Percentiles rank a stretch among this genome's conserved stretches.
Evolutionary conservation across 148 eudicot species (phyloP).

Genomic region (Chenopodium formosanum): DNA sequence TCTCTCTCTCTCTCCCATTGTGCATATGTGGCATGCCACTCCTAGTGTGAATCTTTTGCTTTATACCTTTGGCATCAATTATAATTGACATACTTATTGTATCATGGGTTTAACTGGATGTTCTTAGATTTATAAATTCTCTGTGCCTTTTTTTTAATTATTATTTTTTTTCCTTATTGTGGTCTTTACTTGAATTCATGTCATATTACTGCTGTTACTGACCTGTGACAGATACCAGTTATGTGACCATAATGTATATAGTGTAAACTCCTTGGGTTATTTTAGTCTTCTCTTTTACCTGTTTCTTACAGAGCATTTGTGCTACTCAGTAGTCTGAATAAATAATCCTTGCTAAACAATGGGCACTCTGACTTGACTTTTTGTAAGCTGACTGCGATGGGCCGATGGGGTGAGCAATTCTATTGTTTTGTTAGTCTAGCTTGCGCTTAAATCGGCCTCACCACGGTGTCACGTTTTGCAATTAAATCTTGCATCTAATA

Average conservation of each 20-base stretch:
- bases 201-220: not conserved
- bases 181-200: not conserved
- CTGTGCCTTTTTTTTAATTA: not conserved
- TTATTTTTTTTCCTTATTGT: not conserved
- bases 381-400: not conserved
- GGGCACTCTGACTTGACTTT: not conserved
- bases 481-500: not conserved
- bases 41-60: not conserved
- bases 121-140: not conserved
- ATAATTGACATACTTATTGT: not conserved
- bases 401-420: not conserved
- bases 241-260: not conserved
- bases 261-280: not conserved
- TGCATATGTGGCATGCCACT: not conserved
- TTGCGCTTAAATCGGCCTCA: not conserved
- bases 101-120: not conserved
- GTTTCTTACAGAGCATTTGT: not conserved
- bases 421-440: not conserved
- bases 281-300: not conserved
- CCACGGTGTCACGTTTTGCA: not conserved
- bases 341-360: not conserved
- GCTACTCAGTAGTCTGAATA: not conserved
- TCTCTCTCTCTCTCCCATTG: not conserved
- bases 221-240: not conserved
- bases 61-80: not conserved